Evolutionary conservation across 164 flowering plant species (phyloP).

Genomic region (Malania oleifera): DNA sequence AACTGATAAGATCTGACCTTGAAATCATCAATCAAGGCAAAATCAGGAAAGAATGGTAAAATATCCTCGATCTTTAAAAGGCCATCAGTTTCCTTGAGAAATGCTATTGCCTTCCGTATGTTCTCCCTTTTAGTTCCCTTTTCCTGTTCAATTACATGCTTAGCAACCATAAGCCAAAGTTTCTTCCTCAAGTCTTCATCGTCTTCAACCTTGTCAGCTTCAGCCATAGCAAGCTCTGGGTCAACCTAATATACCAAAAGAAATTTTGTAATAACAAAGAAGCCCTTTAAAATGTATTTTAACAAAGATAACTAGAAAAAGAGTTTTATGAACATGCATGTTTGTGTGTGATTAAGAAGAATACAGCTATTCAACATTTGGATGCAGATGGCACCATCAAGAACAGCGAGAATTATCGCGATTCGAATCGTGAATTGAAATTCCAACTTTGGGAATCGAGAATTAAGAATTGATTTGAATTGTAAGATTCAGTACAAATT

Average conservation of each 20-base stretch:
- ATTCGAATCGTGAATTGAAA: too few relatives aligned
- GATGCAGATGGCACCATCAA: too few relatives aligned
- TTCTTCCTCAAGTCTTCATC: conserved; percentile 97
- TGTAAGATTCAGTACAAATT: too few relatives aligned
- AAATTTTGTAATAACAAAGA: too few relatives aligned
- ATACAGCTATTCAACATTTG: too few relatives aligned
- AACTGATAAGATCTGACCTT: conserved; percentile 40
- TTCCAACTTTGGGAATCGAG: too few relatives aligned
- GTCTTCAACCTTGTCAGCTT: conserved; percentile 99
- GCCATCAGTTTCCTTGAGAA: conserved; percentile 98
- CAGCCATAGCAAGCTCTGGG: conserved; percentile 99
- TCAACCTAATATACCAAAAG: conserved; percentile 59
- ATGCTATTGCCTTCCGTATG: conserved; percentile 94
- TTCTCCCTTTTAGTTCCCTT: conserved; percentile 97
- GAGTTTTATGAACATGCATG: too few relatives aligned
- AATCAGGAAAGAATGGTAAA: conserved; percentile 97
- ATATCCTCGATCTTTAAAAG: conserved; percentile 95
- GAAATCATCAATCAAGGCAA: conserved; percentile 97
- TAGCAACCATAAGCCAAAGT: conserved; percentile 99
- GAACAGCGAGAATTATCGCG: too few relatives aligned
- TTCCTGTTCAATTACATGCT: conserved; percentile 96
- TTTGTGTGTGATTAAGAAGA: too few relatives aligned
- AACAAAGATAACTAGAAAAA: too few relatives aligned
- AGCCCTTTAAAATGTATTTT: too few relatives aligned
- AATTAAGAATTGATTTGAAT: too few relatives aligned